Evolutionary conservation across 129 eudicot genomes (phyloP), one percentile per base, ranked within the genome.

Genomic region (Erigeron canadensis): DNA sequence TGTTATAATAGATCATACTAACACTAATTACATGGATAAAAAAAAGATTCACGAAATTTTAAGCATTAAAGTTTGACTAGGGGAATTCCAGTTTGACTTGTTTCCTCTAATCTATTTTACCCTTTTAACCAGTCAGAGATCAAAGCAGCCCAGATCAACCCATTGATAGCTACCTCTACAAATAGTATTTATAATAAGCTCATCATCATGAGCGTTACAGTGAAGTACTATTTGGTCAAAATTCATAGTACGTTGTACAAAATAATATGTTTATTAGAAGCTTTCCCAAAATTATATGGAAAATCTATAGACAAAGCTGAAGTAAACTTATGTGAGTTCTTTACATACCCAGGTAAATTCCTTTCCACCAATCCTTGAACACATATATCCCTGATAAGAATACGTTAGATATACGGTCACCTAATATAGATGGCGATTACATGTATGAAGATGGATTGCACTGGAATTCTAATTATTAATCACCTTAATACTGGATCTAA

Each of bases 291-390:
- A 55, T 5, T 43, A 54, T 38, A 28, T 11, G 11, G 40, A 53
- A 65, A 53, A 17, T 2, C 19, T 9, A 15, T 9, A 51, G 54
- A 48, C 51, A 54, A 65, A 65, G 54, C 39, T 5, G 16, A 38
- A 42, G 65, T 23, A 47, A 53, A 69, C 37, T 74, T 51, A 41
- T 15, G 37, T 28, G 10, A 42, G 50, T 65, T 65, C 59, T 17
- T 44, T 21, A 63, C 95, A 79, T 80, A 92, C 98, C 98, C 98
- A 48, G 98, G 96, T 71, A 92, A 83, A 75, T 89, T 81, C 59
- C 95, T 87, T 53, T 89, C 98, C 74, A 92, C 98, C 82, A 92
- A 86, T 48, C 96, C 98, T 83, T 72, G 88, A 62, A 92, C 98
- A 74, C 98, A 92, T 74, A 85, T 81, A 78, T 92, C 98, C 96